Evolutionary conservation across 2,329 filamentous ascomycete genomes (phyloP).

Genomic region (Verticillium isaacii): DNA sequence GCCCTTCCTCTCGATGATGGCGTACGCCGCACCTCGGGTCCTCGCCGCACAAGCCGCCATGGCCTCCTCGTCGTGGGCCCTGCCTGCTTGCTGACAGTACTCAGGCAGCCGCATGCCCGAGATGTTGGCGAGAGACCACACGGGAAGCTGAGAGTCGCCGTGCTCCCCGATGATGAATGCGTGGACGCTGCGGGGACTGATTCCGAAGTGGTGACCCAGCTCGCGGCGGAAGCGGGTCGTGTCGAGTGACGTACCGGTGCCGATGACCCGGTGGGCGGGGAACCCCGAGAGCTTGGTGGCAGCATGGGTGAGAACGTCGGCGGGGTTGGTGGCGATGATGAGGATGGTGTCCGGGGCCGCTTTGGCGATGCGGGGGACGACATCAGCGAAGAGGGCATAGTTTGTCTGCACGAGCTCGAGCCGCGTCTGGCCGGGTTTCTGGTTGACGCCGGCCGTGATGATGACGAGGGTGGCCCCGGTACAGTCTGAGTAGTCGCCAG

Average conservation of each 20-base stretch:
- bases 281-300: slow-evolving; percentile 21
- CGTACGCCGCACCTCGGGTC: slow-evolving; percentile 23
- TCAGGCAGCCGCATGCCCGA: slow-evolving; percentile 21
- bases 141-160: slow-evolving; percentile 24
- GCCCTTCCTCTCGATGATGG: slow-evolving; percentile 25
- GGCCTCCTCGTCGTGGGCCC: slow-evolving; percentile 16
- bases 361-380: slow-evolving; percentile 21
- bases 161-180: slow-evolving; percentile 26
- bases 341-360: slow-evolving; percentile 22
- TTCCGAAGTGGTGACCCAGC: slow-evolving; percentile 17
- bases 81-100: slow-evolving; percentile 17
- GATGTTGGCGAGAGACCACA: slow-evolving; percentile 25
- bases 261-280: slow-evolving; percentile 22
- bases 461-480: slow-evolving; percentile 21
- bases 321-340: slow-evolving; percentile 26
- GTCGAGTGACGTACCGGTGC: slow-evolving; percentile 25
- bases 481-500: slow-evolving; percentile 21
- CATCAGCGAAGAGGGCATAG: slow-evolving; percentile 19
- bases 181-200: slow-evolving; percentile 23
- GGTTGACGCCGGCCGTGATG: slow-evolving; percentile 27
- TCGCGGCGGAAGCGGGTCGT: slow-evolving; percentile 23
- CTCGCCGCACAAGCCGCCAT: slow-evolving; percentile 18
- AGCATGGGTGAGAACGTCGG: slow-evolving; percentile 24
- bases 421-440: slow-evolving; percentile 25
- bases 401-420: slow-evolving; percentile 25